Conservation (phyloP, 306 rosid species). For the Dalbergia cochinchinensis region DNA sequence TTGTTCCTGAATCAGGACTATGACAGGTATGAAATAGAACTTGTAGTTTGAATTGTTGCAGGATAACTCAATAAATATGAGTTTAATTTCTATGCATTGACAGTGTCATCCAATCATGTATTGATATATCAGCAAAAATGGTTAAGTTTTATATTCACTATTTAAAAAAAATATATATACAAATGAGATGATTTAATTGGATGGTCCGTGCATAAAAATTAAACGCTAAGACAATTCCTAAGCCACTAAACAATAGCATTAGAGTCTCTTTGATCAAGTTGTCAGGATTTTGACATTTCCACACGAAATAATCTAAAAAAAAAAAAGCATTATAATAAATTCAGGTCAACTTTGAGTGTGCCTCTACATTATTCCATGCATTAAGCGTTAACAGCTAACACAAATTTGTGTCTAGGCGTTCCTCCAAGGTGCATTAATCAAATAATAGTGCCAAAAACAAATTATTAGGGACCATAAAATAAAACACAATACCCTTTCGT, state of each 20-base stretch:
- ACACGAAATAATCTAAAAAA: not conserved
- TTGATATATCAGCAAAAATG: too few relatives aligned
- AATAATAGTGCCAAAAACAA: not conserved
- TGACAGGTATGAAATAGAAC: not conserved
- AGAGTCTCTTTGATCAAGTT: constrained; percentile 1
- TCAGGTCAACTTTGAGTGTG: constrained; percentile 17
- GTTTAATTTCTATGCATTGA: too few relatives aligned
- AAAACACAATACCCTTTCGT: constrained; percentile 76
- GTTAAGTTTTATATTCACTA: too few relatives aligned
- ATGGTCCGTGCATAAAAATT: too few relatives aligned
- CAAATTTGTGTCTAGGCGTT: not conserved
- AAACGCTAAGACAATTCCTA: not conserved
- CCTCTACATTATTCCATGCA: constrained; percentile 21
- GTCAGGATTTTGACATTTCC: not conserved
- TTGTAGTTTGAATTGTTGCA: constrained; percentile 10
- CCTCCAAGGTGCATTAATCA: not conserved
- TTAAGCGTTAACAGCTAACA: not conserved
- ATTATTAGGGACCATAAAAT: not conserved
- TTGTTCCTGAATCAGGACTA: not conserved
- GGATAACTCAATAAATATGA: not conserved
- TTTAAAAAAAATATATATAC: too few relatives aligned
- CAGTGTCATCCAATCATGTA: too few relatives aligned
- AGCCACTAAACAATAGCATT: not conserved
- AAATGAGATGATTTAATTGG: too few relatives aligned
- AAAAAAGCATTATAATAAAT: not conserved